Evolutionary conservation across 2,329 filamentous ascomycete species (phyloP).

Genomic region (Chaetomiaceae sp.): DNA sequence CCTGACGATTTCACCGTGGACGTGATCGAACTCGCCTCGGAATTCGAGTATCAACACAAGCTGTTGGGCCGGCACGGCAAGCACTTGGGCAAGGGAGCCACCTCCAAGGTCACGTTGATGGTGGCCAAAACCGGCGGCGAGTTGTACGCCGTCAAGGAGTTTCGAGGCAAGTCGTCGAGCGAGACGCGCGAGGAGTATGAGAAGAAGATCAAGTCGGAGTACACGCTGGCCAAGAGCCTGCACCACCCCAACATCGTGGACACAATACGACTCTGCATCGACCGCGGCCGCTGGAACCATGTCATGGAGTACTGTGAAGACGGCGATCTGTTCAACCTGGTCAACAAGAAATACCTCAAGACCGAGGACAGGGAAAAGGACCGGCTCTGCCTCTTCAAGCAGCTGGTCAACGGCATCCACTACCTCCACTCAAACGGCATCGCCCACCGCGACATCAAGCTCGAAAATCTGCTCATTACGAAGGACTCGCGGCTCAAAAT

Average conservation of each 20-base stretch:
- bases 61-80: constrained; percentile 69
- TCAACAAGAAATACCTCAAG: constrained; percentile 66
- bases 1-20: constrained; percentile 72
- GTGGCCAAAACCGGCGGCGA: constrained; percentile 60
- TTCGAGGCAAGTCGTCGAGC: constrained; percentile 64
- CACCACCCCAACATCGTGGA: constrained; percentile 85
- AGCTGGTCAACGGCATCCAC: constrained; percentile 74
- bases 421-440: constrained; percentile 82
- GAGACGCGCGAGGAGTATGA: constrained; percentile 73
- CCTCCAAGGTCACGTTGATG: constrained; percentile 80
- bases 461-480: constrained; percentile 78
- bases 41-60: constrained; percentile 67
- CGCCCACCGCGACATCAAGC: constrained; percentile 85
- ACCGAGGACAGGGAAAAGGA: constrained; percentile 62
- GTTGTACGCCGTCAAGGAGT: constrained; percentile 83
- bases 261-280: constrained; percentile 69
- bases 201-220: constrained; percentile 89
- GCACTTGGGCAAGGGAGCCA: constrained; percentile 75
- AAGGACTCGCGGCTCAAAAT: constrained; percentile 82
- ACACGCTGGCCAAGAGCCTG: constrained; percentile 77
- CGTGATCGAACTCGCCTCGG: constrained; percentile 61
- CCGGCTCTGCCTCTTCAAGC: constrained; percentile 82
- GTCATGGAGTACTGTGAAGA: constrained; percentile 90
- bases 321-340: constrained; percentile 73
- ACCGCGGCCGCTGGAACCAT: constrained; percentile 76